These are phyloP conservation scores for Bryoglossum gracile DNA, from an alignment of 495 filamentous ascomycete species.

Conservation along the genomic window DNA sequence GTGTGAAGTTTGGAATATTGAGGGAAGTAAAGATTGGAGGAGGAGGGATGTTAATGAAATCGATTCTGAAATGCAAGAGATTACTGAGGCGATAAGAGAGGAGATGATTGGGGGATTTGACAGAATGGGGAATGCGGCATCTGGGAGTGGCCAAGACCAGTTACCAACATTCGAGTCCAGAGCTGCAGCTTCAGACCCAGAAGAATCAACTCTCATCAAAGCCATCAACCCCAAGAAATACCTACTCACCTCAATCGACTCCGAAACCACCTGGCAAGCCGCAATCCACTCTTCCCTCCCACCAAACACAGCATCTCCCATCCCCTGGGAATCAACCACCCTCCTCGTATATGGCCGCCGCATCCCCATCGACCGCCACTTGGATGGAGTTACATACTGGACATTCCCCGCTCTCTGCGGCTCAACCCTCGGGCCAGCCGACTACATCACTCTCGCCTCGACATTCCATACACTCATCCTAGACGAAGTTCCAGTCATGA, in stretches of 20 bases:
- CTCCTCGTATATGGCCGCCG: slow-evolving; percentile 54
- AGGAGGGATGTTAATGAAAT: slow-evolving; percentile 35
- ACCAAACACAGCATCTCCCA: slow-evolving; percentile 7
- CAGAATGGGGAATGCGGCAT: neutral
- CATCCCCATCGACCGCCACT: slow-evolving; percentile 43
- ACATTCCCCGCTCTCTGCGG: slow-evolving; percentile 53
- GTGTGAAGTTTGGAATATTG: slow-evolving; percentile 69
- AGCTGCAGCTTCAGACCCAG: neutral
- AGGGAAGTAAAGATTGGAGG: slow-evolving; percentile 58
- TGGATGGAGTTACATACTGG: slow-evolving; percentile 44
- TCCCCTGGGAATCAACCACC: slow-evolving; percentile 39
- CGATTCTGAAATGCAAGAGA: slow-evolving; percentile 8
- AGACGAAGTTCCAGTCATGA: slow-evolving; percentile 49
- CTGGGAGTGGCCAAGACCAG: neutral
- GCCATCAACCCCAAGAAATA: slow-evolving; percentile 12
- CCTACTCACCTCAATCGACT: slow-evolving; percentile 10
- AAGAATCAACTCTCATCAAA: neutral
- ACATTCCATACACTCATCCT: slow-evolving; percentile 63
- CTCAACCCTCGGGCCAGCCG: slow-evolving; percentile 54
- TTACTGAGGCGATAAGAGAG: slow-evolving; percentile 9
- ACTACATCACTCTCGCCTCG: slow-evolving; percentile 65
- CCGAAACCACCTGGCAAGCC: slow-evolving; percentile 6
- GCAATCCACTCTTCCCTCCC: slow-evolving; percentile 17
- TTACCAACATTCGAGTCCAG: neutral
- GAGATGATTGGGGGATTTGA: slow-evolving; percentile 2